phyloP scores from a whole-genome alignment of 139 green algal genomes.

The Volvox reticuliferus region DNA sequence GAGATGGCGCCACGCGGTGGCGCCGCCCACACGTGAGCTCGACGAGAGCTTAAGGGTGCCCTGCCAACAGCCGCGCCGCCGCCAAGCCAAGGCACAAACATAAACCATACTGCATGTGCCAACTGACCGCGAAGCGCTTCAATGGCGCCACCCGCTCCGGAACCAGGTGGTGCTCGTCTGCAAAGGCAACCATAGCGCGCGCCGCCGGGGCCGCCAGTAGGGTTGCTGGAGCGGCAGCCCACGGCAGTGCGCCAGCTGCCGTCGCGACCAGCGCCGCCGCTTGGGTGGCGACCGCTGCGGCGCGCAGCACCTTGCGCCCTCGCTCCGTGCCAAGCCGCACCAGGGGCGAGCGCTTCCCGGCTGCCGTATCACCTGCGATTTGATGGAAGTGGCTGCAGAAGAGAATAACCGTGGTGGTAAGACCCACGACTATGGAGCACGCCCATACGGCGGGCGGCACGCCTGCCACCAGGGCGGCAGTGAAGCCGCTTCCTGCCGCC shows the following conservation, averaged over 20 bases:
- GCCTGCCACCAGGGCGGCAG: neutral
- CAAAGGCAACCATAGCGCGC: constrained; percentile 51
- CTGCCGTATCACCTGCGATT: constrained; percentile 81
- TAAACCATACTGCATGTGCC: constrained; percentile 69
- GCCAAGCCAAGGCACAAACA: constrained; percentile 60
- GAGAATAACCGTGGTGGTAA: constrained; percentile 92
- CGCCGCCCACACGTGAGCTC: no score
- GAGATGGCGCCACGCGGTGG: no score
- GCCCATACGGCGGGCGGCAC: constrained; percentile 58
- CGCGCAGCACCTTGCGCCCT: constrained; percentile 58
- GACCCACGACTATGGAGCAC: constrained; percentile 77
- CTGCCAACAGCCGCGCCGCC: constrained; percentile 20
- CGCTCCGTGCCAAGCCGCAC: constrained; percentile 82
- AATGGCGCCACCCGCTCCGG: constrained; percentile 62
- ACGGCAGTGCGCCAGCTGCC: constrained; percentile 39
- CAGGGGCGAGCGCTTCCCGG: constrained; percentile 89
- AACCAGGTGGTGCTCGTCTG: constrained; percentile 55
- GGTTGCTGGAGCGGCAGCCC: constrained; percentile 5
- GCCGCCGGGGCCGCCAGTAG: constrained; percentile 57
- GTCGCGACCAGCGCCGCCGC: constrained; percentile 26
- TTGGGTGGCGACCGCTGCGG: constrained; percentile 27
- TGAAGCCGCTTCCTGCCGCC: neutral
- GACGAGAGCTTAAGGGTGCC: neutral
- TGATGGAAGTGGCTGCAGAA: constrained; percentile 97
- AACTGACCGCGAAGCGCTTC: constrained; percentile 73